Evolutionary conservation across 345 rosid genomes (phyloP), one percentile per base, ranked within the genome.

Genomic region (Brassica cretica): DNA sequence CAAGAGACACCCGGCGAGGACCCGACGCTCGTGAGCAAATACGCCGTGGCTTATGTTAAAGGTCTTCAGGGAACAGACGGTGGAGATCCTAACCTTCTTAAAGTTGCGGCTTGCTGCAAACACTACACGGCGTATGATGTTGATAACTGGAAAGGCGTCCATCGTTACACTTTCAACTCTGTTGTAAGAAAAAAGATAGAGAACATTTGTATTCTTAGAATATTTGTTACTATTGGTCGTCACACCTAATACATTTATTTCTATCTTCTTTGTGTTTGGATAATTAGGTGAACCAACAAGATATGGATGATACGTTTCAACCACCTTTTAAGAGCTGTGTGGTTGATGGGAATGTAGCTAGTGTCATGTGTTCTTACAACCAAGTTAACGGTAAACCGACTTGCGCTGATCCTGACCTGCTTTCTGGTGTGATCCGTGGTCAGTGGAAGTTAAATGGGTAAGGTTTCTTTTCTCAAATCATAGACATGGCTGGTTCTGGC

Each of bases 331-430:
- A 58, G 62, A 58, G 25, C 5, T 58, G 62, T 58, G 62, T 58
- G 62, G 25, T 18, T 18, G 62, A 58, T 8, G 62, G 62, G 11
- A 19, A 58, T 58, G 62, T 58, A 6, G 25, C 27, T 58, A 58
- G 62, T 10, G 62, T 58, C 5, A 58, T 58, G 62, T 58, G 62
- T 58, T 58, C 62, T 58, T 58, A 58, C 62, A 58, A 58, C 25
- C 62, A 19, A 21, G 62, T 58, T 21, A 58, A 58, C 25, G 62
- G 62, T 8, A 58, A 18, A 18, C 62, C 62, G 1, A 58, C 62
- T 3, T 58, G 62, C 25, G 62, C 30, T 19, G 62, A 58, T 21
- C 62, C 62, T 51, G 58, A 51, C 19, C 8, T 51, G 58, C 58
- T 51, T 51, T 51, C 58, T 5, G 58, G 58, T 51, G 58, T 51